These are phyloP conservation scores for Sisymbrium altissimum DNA, from an alignment of 345 rosid genomes.

Conservation along the genomic window DNA sequence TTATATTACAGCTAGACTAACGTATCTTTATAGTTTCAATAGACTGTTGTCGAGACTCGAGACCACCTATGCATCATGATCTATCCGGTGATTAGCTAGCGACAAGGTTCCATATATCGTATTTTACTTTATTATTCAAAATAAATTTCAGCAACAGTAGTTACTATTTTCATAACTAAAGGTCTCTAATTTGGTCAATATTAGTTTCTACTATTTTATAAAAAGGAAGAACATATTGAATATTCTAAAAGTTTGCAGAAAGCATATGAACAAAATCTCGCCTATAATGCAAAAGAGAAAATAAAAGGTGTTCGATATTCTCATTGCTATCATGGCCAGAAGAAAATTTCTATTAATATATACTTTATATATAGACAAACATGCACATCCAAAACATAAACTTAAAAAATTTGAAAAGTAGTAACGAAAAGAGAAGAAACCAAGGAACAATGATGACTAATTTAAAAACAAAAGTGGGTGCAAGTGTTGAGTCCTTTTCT, in stretches of 20 bases:
- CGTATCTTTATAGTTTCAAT: too few relatives aligned
- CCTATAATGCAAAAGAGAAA: constrained; percentile 36
- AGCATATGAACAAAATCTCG: constrained; percentile 2
- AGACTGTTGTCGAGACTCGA: too few relatives aligned
- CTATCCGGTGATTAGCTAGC: too few relatives aligned
- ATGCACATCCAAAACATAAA: constrained; percentile 6
- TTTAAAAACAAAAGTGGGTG: constrained; percentile 33
- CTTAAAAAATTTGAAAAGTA: not conserved
- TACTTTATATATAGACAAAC: not conserved
- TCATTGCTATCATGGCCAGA: constrained; percentile 41
- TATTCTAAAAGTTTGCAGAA: constrained; percentile 41
- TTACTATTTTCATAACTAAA: too few relatives aligned
- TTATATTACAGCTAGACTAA: too few relatives aligned
- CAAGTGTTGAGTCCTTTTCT: constrained; percentile 37
- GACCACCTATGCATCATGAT: too few relatives aligned
- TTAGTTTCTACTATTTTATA: constrained; percentile 12
- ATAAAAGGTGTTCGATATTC: constrained; percentile 22
- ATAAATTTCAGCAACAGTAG: too few relatives aligned
- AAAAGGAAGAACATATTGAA: constrained; percentile 34
- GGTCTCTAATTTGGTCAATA: not conserved
- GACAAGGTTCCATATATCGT: too few relatives aligned
- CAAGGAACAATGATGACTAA: constrained; percentile 36
- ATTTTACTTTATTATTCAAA: too few relatives aligned
- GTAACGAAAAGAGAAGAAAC: constrained; percentile 13
- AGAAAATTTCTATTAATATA: not conserved